Evolutionary conservation across 2,329 filamentous ascomycete species (phyloP).

Genomic region (Sporothrix globosa): DNA sequence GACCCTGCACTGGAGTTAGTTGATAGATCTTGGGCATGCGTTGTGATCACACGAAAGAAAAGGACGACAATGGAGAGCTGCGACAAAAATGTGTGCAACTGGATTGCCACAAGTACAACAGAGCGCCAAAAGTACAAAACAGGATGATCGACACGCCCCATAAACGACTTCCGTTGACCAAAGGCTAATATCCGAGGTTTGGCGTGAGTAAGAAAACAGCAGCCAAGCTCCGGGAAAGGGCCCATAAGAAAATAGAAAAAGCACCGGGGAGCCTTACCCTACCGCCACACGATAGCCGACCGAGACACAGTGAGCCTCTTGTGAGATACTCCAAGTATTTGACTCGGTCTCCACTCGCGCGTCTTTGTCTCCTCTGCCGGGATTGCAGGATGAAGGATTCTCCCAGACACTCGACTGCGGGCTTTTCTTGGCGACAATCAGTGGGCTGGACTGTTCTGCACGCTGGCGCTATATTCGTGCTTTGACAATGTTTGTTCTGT

Average conservation of each 20-base stretch:
- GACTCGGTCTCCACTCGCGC: not conserved
- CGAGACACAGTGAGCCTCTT: constrained; percentile 1
- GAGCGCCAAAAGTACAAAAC: too few relatives aligned
- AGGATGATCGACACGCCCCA: not conserved
- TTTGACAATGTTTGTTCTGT: not conserved
- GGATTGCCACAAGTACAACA: too few relatives aligned
- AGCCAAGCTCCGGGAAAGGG: not conserved
- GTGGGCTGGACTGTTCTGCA: not conserved
- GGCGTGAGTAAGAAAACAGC: not conserved
- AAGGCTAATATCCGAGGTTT: not conserved
- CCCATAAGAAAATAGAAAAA: not conserved
- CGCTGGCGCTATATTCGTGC: not conserved
- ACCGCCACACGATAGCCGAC: not conserved
- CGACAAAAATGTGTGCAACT: too few relatives aligned
- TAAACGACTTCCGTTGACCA: not conserved
- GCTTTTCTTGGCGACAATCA: not conserved
- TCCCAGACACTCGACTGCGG: constrained; percentile 1
- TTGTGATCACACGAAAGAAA: too few relatives aligned
- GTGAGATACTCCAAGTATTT: not conserved
- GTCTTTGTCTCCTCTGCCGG: not conserved
- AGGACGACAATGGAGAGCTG: too few relatives aligned
- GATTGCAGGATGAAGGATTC: constrained; percentile 5
- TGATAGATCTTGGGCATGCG: too few relatives aligned
- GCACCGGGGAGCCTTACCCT: not conserved
- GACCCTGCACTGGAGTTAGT: too few relatives aligned